Conservation (phyloP, 148 eudicot species). For the Gaultheria prostrata region DNA sequence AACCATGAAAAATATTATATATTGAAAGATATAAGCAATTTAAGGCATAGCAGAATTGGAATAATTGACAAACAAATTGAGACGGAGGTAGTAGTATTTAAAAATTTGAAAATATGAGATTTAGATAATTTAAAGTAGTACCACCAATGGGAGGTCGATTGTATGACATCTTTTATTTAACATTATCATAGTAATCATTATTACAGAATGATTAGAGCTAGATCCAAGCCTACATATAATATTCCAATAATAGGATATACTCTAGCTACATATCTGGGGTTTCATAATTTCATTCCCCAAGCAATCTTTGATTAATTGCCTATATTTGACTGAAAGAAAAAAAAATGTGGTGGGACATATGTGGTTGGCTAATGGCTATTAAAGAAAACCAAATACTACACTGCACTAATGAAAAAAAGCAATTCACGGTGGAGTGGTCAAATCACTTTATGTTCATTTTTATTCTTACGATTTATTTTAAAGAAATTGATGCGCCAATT, state of each 20-base stretch:
- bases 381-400: background rate
- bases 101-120: too few species aligned
- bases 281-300: background rate
- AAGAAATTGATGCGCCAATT: background rate
- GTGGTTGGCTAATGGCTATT: background rate
- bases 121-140: too few species aligned
- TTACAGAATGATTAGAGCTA: conserved; percentile 5
- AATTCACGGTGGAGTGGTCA: background rate
- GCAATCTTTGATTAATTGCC: too few species aligned
- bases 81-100: too few species aligned
- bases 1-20: too few species aligned
- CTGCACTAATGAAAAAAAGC: background rate
- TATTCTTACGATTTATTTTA: background rate
- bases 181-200: conserved; percentile 1
- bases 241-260: background rate
- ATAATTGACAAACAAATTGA: too few species aligned
- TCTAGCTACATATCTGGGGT: background rate
- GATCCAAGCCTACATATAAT: background rate
- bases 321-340: too few species aligned
- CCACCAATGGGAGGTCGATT: background rate
- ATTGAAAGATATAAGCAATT: too few species aligned
- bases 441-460: background rate
- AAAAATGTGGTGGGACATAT: background rate
- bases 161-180: background rate
- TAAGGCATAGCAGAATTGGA: too few species aligned